Evolutionary conservation across 306 rosid species (phyloP), one percentile per base, ranked within the genome.

Genomic region (Gillenia trifoliata): DNA sequence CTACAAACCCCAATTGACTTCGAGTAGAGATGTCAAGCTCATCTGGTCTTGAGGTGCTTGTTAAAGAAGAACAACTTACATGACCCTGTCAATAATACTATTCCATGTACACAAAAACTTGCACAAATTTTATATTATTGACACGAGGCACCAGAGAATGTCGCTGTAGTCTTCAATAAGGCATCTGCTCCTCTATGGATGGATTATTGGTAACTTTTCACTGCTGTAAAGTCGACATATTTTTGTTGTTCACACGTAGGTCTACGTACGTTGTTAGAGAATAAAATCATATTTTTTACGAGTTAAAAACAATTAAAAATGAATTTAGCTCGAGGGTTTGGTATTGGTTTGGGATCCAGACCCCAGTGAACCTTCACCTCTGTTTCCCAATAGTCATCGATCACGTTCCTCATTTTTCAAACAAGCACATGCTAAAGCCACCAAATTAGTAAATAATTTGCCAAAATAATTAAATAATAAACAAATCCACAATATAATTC

Each of bases 331-430:
- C 1, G 66, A 29, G 40, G 66, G 28, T 61, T 57, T 55, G 61
- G 61, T n/a, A 38, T 38, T 38, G 41, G 41, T 20, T 50, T 61
- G 20, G 12, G 66, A 8, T 29, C 66, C 41, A 61, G n/a, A n/a
- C n/a, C n/a, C 4, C 11, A n/a, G n/a, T n/a, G 66, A 61, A 61
- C 17, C 66, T 16, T 61, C 20, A 16, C 3, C 38, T 16, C 41
- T 36, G 40, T 30, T 61, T 57, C 16, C 38, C 11, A 29, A 15
- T 5, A 6, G 66, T 4, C 17, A 0, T 11, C 63, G 9, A 55
- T 55, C 60, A n/a, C n/a, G 64, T n/a, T 70, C 64, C 22, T 31
- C 74, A 70, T 31, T 52, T 54, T n/a, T 54, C 45, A 52, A 52
- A 54, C 20, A 26, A 30, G 41, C n/a, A 16, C 23, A 70, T 8